Conservation (phyloP, 2,329 filamentous ascomycete genomes). For the Aureobasidium leucospermi region DNA sequence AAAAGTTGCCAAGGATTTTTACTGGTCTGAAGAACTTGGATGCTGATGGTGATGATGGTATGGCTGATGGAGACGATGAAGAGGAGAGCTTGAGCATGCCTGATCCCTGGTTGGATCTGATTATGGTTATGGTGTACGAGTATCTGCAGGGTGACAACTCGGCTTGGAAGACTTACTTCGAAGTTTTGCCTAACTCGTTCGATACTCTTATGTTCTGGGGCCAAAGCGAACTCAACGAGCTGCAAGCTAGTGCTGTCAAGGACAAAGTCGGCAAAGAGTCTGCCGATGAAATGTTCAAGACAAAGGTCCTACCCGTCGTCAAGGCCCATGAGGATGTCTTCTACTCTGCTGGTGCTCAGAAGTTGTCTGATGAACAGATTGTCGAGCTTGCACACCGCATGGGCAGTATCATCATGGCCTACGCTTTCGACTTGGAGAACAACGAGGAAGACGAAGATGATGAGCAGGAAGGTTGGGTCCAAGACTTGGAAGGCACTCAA, state of each 20-base stretch:
- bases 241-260: conserved; percentile 71
- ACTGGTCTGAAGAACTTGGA: not conserved
- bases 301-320: conserved; percentile 49
- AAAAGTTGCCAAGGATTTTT: conserved; percentile 31
- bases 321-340: conserved; percentile 48
- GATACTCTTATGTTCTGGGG: conserved; percentile 90
- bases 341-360: conserved; percentile 33
- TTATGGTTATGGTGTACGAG: conserved; percentile 77
- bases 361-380: conserved; percentile 39
- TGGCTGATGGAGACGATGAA: conserved; percentile 18
- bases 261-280: conserved; percentile 67
- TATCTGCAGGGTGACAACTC: conserved; percentile 53
- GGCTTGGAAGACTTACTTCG: conserved; percentile 70
- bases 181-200: conserved; percentile 63
- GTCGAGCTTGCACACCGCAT: conserved; percentile 63
- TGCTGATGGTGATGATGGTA: not conserved
- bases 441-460: conserved; percentile 47
- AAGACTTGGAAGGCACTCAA: conserved; percentile 41
- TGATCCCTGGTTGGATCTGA: conserved; percentile 50
- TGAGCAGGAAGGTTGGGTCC: conserved; percentile 44
- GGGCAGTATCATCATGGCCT: conserved; percentile 86
- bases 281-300: conserved; percentile 63
- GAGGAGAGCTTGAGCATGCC: conserved; percentile 26
- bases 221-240: conserved; percentile 57
- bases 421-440: conserved; percentile 74